Conservation (phyloP, 2,329 filamentous ascomycete genomes). For the Aureobasidium mangrovei region DNA sequence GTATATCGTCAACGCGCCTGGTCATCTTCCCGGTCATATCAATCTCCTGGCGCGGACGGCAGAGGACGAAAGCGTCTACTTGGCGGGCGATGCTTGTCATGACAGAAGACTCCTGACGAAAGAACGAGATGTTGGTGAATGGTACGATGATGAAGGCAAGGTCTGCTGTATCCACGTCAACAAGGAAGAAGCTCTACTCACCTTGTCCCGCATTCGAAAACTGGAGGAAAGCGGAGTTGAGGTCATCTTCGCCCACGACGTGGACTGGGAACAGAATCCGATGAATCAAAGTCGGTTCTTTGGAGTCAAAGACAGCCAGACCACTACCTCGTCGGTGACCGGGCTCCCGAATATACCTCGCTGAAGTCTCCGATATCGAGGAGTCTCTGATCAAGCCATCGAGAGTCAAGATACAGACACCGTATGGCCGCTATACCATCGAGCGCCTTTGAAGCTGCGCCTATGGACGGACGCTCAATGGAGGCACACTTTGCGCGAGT, state of each 20-base stretch:
- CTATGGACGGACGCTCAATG: no score
- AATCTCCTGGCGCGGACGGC: conserved; percentile 39
- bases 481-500: no score
- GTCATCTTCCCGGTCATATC: conserved; percentile 44
- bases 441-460: no score
- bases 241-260: conserved; percentile 44
- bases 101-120: conserved; percentile 43
- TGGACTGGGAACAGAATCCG: conserved; percentile 35
- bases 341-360: no score
- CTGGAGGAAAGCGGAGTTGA: conserved; percentile 38
- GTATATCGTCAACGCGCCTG: conserved; percentile 42
- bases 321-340: no score
- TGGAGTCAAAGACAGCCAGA: no score
- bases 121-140: conserved; percentile 45
- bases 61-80: conserved; percentile 37
- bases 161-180: conserved; percentile 44
- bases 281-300: conserved; percentile 1
- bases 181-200: conserved; percentile 35
- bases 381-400: no score
- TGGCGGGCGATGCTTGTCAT: conserved; percentile 48
- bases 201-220: conserved; percentile 33
- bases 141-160: conserved; percentile 38
- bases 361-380: no score
- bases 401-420: no score
- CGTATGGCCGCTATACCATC: no score